phyloP scores from a whole-genome alignment of 2,329 filamentous ascomycete genomes.

The Alternaria atra region DNA sequence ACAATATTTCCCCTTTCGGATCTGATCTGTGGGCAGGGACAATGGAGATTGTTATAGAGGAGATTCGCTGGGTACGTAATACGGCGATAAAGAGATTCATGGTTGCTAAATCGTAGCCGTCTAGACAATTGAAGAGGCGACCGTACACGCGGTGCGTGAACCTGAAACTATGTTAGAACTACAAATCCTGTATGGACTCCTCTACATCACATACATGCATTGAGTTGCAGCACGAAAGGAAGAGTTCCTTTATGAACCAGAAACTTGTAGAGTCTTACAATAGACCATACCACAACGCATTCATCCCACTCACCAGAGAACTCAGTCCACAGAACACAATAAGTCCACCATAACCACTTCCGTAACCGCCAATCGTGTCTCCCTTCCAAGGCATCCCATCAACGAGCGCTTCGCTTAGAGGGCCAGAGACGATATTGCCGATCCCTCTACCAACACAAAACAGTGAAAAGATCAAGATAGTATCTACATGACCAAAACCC shows the following conservation, averaged over 20 bases:
- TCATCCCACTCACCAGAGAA: neutral
- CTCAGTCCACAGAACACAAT: constrained; percentile 2
- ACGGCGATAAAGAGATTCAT: neutral
- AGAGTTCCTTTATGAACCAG: neutral
- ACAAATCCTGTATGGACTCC: too few relatives aligned
- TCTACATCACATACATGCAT: too few relatives aligned
- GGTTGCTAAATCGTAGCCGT: neutral
- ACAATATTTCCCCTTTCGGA: neutral
- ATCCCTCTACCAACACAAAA: constrained; percentile 1
- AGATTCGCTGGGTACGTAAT: neutral
- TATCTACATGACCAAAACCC: constrained; percentile 1
- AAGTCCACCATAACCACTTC: constrained; percentile 5
- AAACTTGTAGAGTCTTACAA: neutral
- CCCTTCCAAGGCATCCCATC: neutral
- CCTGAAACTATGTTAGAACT: neutral
- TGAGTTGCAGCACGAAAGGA: neutral
- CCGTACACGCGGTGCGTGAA: neutral
- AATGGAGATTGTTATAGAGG: neutral
- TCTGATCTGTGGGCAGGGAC: neutral
- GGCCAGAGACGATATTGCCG: neutral
- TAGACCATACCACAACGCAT: neutral
- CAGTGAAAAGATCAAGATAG: neutral
- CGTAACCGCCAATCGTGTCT: neutral
- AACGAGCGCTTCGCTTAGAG: constrained; percentile 5
- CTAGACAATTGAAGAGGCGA: too few relatives aligned